Evolutionary conservation across 2,329 filamentous ascomycete genomes (phyloP).

Genomic region (Aspergillus carbonarius): DNA sequence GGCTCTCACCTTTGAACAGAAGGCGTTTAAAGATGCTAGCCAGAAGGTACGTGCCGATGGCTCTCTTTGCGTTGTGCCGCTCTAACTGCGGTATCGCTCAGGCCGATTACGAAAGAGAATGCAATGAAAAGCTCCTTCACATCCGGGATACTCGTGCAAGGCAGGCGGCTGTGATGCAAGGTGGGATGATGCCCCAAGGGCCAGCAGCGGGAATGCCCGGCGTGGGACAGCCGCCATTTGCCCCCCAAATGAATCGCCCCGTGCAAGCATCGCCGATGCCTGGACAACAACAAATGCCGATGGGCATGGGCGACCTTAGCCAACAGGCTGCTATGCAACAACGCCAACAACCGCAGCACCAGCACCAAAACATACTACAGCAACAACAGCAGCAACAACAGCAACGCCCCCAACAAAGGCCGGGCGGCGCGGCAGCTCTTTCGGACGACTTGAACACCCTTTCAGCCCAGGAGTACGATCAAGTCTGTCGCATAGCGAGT

Average conservation of each 20-base stretch:
- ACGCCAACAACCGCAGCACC: slow-evolving; percentile 33
- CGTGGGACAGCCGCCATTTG: slow-evolving; percentile 45
- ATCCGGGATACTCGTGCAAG: slow-evolving; percentile 47
- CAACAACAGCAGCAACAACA: slow-evolving; percentile 26
- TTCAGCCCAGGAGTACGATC: slow-evolving; percentile 42
- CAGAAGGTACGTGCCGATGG: slow-evolving; percentile 27
- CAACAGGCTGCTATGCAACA: slow-evolving; percentile 37
- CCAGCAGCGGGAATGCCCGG: slow-evolving; percentile 32
- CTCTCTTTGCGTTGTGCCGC: neutral
- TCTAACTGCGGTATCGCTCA: slow-evolving; percentile 18
- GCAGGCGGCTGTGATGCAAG: slow-evolving; percentile 43
- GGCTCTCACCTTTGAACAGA: slow-evolving; percentile 47
- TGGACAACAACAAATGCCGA: slow-evolving; percentile 38
- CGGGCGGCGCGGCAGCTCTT: slow-evolving; percentile 25
- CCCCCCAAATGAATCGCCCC: slow-evolving; percentile 50
- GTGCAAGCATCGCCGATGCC: slow-evolving; percentile 53
- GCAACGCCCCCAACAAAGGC: slow-evolving; percentile 34
- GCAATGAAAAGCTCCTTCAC: slow-evolving; percentile 44
- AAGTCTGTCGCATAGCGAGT: slow-evolving; percentile 48
- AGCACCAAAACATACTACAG: slow-evolving; percentile 24
- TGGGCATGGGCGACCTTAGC: slow-evolving; percentile 35
- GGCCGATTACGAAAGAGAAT: slow-evolving; percentile 46
- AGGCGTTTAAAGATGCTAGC: slow-evolving; percentile 43
- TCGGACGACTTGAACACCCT: slow-evolving; percentile 38
- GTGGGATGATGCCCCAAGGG: slow-evolving; percentile 39